These are phyloP conservation scores for Xylariaceae sp. DNA, from an alignment of 2,329 filamentous ascomycete genomes.

Conservation along the genomic window DNA sequence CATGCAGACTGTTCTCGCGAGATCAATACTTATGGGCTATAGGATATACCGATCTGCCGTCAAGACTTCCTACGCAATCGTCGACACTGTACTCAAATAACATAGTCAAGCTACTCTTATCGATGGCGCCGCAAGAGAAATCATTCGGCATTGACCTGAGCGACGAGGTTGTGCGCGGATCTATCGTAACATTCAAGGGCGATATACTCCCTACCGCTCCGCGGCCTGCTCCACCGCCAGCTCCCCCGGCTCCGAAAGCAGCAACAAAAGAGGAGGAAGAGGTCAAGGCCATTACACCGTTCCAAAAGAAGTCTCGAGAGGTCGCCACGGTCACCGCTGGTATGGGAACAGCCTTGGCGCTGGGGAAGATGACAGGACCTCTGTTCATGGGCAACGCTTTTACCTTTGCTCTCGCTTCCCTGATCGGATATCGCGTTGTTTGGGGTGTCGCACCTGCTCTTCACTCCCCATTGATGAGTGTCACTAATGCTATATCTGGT, in stretches of 20 bases:
- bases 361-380: slow-evolving; percentile 77
- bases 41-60: slow-evolving; percentile 85
- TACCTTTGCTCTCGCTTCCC: slow-evolving; percentile 75
- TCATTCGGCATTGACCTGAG: slow-evolving; percentile 75
- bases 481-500: slow-evolving; percentile 88
- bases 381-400: slow-evolving; percentile 87
- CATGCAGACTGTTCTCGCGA: neutral
- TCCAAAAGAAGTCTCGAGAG: slow-evolving; percentile 74
- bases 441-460: slow-evolving; percentile 83
- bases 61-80: slow-evolving; percentile 79
- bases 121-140: slow-evolving; percentile 73
- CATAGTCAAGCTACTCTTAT: slow-evolving; percentile 82
- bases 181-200: slow-evolving; percentile 77
- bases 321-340: slow-evolving; percentile 70
- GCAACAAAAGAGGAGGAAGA: slow-evolving; percentile 45
- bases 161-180: slow-evolving; percentile 81
- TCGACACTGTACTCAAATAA: slow-evolving; percentile 93
- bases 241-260: slow-evolving; percentile 41
- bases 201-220: slow-evolving; percentile 72
- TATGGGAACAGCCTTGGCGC: slow-evolving; percentile 69
- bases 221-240: slow-evolving; percentile 56
- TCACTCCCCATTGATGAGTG: slow-evolving; percentile 87
- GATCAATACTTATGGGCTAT: slow-evolving; percentile 16
- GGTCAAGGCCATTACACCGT: slow-evolving; percentile 68
- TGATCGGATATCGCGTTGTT: slow-evolving; percentile 84